phyloP scores from a whole-genome alignment of 106 monocot genomes.

The Allium cepa region DNA sequence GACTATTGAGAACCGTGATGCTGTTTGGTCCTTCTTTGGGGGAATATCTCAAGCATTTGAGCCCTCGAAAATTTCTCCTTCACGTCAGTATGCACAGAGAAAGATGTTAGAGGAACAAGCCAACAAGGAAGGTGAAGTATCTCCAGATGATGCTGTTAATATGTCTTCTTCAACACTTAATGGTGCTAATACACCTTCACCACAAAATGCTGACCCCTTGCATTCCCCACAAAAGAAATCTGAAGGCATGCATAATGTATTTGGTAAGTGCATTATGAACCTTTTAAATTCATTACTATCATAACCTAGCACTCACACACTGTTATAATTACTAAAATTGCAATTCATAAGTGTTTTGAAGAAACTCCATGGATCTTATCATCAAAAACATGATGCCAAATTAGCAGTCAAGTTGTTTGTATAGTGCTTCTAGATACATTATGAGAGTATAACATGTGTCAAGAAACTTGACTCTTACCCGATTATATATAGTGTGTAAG shows the following conservation, averaged over 20 bases:
- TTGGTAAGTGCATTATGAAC: constrained; percentile 15
- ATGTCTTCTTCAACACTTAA: constrained; percentile 17
- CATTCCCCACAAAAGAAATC: constrained; percentile 31
- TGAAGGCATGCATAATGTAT: constrained; percentile 27
- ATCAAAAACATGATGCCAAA: no score
- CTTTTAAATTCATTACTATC: no score
- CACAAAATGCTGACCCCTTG: constrained; percentile 24
- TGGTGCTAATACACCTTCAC: constrained; percentile 21
- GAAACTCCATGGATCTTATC: no score
- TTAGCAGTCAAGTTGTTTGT: no score
- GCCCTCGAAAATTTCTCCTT: constrained; percentile 89
- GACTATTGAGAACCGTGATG: constrained; percentile 94
- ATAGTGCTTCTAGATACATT: no score
- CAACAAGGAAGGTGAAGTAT: constrained; percentile 26
- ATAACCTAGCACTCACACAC: no score
- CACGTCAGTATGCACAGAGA: constrained; percentile 82
- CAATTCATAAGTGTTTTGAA: no score
- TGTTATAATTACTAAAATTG: no score
- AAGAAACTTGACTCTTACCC: no score
- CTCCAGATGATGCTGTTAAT: constrained; percentile 25
- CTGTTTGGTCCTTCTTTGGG: constrained; percentile 81
- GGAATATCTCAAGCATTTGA: constrained; percentile 94
- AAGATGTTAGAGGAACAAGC: constrained; percentile 50
- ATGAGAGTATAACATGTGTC: no score
- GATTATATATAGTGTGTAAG: no score